A percentile compares a stretch with the other conserved stretches of the same genome.
phyloP scores from a whole-genome alignment of 2,329 filamentous ascomycete species.

The Talaromyces marneffei region DNA sequence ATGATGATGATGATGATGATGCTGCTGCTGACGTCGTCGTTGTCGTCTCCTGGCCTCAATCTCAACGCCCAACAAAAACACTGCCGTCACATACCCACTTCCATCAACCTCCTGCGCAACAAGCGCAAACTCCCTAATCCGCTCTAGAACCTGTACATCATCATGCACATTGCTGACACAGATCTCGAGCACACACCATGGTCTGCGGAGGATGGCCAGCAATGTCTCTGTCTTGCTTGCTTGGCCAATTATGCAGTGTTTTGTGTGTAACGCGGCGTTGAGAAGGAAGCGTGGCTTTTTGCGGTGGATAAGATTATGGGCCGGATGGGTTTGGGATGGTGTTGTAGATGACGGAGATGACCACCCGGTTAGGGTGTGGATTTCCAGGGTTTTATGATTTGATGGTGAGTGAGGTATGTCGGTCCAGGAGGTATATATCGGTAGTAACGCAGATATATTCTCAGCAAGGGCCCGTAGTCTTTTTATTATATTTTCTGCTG shows the following conservation, averaged over 20 bases:
- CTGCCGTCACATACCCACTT: constrained; percentile 5
- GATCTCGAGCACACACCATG: constrained; percentile 15
- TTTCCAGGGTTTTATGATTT: background rate
- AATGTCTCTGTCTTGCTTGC: constrained; percentile 1
- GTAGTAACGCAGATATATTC: background rate
- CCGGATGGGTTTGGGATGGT: background rate
- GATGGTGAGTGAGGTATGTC: background rate
- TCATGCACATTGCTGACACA: constrained; percentile 3
- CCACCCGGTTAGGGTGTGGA: background rate
- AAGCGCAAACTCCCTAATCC: constrained; percentile 1
- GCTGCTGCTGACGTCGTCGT: too few relatives aligned
- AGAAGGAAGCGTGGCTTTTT: constrained; percentile 12
- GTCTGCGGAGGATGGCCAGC: constrained; percentile 6
- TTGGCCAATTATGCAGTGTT: constrained; percentile 14
- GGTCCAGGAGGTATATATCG: constrained; percentile 8
- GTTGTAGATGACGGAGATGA: background rate
- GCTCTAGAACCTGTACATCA: background rate
- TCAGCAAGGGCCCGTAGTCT: constrained; percentile 3
- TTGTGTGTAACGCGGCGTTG: constrained; percentile 7
- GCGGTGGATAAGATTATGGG: background rate
- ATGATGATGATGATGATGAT: background rate
- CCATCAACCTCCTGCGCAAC: constrained; percentile 6
- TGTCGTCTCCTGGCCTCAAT: background rate
- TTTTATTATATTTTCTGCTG: background rate
- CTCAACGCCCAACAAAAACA: constrained; percentile 12